Percentiles rank a stretch among this genome's conserved stretches.
Evolutionary conservation across 257 asterid species (phyloP).

Genomic region (Forsythia viridissima): DNA sequence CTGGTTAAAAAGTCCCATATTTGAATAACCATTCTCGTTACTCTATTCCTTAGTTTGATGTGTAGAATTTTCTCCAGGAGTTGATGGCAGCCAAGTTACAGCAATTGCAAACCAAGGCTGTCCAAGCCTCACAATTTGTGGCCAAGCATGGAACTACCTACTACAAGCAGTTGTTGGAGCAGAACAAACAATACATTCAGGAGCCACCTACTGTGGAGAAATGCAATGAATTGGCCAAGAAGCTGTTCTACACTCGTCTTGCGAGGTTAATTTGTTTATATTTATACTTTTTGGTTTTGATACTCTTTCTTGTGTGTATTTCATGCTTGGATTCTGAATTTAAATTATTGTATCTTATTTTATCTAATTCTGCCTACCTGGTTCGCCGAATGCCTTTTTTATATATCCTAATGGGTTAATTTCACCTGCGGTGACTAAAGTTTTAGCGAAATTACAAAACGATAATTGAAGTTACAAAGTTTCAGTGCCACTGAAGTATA

Average conservation of each 20-base stretch:
- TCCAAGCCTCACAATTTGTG: slow-evolving; percentile 38
- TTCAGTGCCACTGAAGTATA: too few species aligned
- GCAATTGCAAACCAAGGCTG: slow-evolving; percentile 42
- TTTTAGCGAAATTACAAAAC: too few species aligned
- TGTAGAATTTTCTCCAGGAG: slow-evolving; percentile 10
- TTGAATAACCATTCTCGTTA: neutral
- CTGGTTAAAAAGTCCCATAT: neutral
- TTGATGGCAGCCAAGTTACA: slow-evolving; percentile 45
- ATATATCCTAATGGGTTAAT: too few species aligned
- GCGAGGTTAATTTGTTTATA: slow-evolving; percentile 37
- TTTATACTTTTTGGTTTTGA: too few species aligned
- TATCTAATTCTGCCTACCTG: neutral
- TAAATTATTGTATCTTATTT: too few species aligned
- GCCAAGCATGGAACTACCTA: slow-evolving; percentile 36
- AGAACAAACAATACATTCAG: slow-evolving; percentile 45
- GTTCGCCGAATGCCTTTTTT: too few species aligned
- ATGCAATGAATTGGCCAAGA: slow-evolving; percentile 47
- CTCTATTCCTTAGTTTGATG: neutral
- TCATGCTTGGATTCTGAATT: neutral
- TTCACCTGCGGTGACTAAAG: too few species aligned
- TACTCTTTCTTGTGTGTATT: neutral
- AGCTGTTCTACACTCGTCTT: slow-evolving; percentile 52
- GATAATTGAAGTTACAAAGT: too few species aligned
- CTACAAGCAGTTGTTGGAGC: slow-evolving; percentile 45
- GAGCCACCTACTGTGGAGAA: slow-evolving; percentile 51